These are phyloP conservation scores for Wallacemonas sp. DNA, from an alignment of 208 protist genomes.

Conservation along the genomic window DNA sequence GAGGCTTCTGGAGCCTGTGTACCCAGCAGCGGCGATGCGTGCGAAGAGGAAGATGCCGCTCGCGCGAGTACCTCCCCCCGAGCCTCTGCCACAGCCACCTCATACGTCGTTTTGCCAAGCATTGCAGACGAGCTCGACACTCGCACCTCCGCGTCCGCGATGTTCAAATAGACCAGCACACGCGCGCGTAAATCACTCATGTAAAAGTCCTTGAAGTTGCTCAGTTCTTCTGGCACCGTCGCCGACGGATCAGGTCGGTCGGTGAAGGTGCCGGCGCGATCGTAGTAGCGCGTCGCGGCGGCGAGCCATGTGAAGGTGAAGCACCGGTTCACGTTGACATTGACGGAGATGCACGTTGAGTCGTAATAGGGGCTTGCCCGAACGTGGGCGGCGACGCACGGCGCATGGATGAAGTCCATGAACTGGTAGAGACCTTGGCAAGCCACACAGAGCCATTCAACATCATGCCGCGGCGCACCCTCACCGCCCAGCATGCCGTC, in stretches of 20 bases:
- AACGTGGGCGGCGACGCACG: constrained; percentile 57
- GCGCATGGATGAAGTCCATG: constrained; percentile 74
- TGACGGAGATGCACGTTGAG: constrained; percentile 66
- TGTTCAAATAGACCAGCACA: constrained; percentile 59
- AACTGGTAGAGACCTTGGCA: constrained; percentile 89
- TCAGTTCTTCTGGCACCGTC: constrained; percentile 72
- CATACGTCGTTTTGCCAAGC: constrained; percentile 9
- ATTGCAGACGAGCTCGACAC: constrained; percentile 13
- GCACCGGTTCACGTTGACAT: constrained; percentile 81
- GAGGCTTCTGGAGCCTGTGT: neutral
- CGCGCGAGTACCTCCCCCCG: neutral
- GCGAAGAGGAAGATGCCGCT: neutral
- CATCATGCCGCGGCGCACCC: constrained; percentile 23
- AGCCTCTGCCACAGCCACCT: neutral
- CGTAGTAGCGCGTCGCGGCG: constrained; percentile 69
- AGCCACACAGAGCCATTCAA: constrained; percentile 67
- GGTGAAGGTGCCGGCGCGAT: constrained; percentile 32
- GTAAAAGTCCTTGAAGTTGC: constrained; percentile 90
- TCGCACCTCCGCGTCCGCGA: constrained; percentile 33
- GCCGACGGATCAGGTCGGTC: constrained; percentile 30
- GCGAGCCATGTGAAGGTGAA: constrained; percentile 86
- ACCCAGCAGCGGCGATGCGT: neutral
- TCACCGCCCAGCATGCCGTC: constrained; percentile 37
- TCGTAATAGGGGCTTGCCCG: constrained; percentile 70
- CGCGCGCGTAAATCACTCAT: constrained; percentile 79